These are phyloP conservation scores for Paratinospora sagittata DNA, from an alignment of 164 flowering plant genomes.

Conservation along the genomic window DNA sequence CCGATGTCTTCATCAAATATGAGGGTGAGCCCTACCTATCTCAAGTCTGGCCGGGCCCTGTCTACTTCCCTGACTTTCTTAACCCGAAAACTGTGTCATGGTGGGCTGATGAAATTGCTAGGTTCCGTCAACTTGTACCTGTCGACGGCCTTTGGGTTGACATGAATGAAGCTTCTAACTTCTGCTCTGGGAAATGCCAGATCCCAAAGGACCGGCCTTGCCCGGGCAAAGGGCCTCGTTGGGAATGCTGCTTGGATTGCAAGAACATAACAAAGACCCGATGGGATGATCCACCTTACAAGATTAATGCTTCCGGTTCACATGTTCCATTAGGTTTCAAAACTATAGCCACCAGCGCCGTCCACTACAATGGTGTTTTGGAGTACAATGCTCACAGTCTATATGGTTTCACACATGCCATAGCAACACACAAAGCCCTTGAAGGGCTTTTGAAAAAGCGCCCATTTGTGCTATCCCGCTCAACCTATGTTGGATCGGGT, in stretches of 20 bases:
- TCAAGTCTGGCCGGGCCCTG: conserved; percentile 96
- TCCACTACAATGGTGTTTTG: conserved; percentile 77
- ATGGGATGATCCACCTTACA: conserved; percentile 98
- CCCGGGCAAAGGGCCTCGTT: conserved; percentile 65
- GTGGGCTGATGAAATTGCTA: conserved; percentile 76
- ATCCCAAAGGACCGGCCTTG: conserved; percentile 58
- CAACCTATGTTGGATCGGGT: conserved; percentile 91
- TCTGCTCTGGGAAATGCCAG: conserved; percentile 69
- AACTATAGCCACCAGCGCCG: conserved; percentile 88
- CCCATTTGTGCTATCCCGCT: conserved; percentile 74
- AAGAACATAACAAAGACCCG: conserved; percentile 70
- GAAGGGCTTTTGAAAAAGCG: conserved; percentile 60
- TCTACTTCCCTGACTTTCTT: conserved; percentile 90
- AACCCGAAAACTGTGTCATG: conserved; percentile 71
- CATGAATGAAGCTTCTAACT: conserved; percentile 93
- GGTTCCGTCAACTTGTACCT: conserved; percentile 81
- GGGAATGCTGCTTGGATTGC: conserved; percentile 92
- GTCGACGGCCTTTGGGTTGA: conserved; percentile 97
- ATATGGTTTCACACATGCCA: conserved; percentile 71
- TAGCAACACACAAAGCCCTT: conserved; percentile 83
- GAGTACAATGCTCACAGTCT: conserved; percentile 94
- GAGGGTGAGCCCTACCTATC: conserved; percentile 72
- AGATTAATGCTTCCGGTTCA: conserved; percentile 77
- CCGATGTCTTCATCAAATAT: conserved; percentile 79
- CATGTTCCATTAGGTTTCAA: conserved; percentile 65